Base-by-base conservation (phyloP, 1,139 yeast species). In the Hyphopichia wangnamkhiaoensis region DNA sequence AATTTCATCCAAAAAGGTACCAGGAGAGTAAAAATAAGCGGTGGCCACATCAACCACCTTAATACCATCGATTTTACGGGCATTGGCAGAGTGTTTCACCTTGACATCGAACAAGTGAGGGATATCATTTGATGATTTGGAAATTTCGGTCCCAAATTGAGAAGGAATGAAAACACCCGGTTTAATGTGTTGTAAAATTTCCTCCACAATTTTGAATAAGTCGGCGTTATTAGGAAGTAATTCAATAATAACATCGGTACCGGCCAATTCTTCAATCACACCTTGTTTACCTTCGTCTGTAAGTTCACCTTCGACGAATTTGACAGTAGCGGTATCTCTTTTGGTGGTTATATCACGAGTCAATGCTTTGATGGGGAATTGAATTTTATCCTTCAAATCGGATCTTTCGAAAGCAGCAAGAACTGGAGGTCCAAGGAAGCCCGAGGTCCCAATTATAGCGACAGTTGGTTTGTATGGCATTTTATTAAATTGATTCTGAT, bases 141-240 rank as follows among this genome's bases (percentile, higher is more conserved):
- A 79, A 29, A 64, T 53, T n/a, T 30, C 33, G 19, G 24, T 16
- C 34, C 88, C 88, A 49, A 76, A 82, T 52, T 81, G 86, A 3
- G 86, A 76, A 28, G 87, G 84, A 42, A 82, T 71, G 58, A 71
- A 80, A 24, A 80, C 51, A 53, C 76, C 74, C 33, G 81, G 80
- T 49, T 67, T 71, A 28, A 72, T 69, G n/a, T 15, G 53, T 53
- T 6, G 53, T 51, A 2, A 74, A 4, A 79, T 49, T 37, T 58
- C 50, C 45, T 65, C 71, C 17, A 30, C 33, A 26, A 65, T 39
- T 4, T 45, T 45, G 3, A 58, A 49, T 17, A 59, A 59, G 17
- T 55, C 37, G 2, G 40, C 54, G 2, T 68, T 65, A 19, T 44
- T 44, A 4, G 61, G 49, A n/a, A 67, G 49, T 37, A 79, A 58